Evolutionary conservation across 139 green algal genomes (phyloP).

Genomic region (Ettlia oleoabundans): DNA sequence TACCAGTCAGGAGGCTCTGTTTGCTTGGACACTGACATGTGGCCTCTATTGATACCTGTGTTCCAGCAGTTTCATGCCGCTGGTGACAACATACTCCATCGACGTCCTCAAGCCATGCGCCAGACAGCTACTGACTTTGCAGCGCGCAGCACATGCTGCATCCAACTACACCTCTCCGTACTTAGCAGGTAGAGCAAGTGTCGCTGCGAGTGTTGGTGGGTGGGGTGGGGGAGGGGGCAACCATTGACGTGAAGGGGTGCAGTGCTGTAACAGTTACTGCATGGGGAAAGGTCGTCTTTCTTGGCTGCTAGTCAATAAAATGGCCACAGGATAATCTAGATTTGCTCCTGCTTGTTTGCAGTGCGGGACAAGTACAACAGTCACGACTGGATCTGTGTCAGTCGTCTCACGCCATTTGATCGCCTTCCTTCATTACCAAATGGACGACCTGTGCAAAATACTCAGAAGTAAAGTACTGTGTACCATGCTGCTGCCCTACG

Average conservation of each 20-base stretch:
- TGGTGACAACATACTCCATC: background rate
- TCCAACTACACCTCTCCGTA: background rate
- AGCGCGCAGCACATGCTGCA: background rate
- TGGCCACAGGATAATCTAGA: background rate
- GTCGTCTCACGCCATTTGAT: background rate
- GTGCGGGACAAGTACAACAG: constrained; percentile 18
- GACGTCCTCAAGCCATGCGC: constrained; percentile 27
- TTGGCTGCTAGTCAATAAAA: no score
- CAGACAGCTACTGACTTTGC: constrained; percentile 14
- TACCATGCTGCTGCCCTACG: no score
- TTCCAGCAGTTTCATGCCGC: constrained; percentile 7
- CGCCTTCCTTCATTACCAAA: background rate
- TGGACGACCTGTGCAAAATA: no score
- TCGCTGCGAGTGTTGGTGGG: no score
- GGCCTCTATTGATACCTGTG: background rate
- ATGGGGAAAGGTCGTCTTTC: no score
- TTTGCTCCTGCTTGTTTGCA: background rate
- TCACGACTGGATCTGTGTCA: background rate
- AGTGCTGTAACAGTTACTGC: no score
- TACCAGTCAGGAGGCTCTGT: no score
- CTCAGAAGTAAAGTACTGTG: no score
- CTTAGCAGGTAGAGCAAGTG: background rate
- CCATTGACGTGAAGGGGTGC: no score
- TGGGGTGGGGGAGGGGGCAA: no score
- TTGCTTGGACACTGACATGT: no score